These are phyloP conservation scores for Flaveria floridana DNA, from an alignment of 140 eudicot species.

Conservation along the genomic window DNA sequence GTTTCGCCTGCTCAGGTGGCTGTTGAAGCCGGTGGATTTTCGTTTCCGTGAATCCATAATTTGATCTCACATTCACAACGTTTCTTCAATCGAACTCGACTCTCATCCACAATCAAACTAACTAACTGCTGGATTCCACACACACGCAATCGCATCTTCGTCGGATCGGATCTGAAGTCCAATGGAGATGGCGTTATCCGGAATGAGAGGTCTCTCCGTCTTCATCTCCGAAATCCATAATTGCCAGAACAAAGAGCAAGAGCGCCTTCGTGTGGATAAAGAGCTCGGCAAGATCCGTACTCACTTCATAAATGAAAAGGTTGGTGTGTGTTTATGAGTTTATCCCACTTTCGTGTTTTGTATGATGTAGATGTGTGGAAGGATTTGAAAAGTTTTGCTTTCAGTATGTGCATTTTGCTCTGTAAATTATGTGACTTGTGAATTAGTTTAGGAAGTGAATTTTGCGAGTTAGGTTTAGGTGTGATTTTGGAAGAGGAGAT, in stretches of 20 bases:
- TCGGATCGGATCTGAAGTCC: conserved; percentile 53
- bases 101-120: conserved; percentile 39
- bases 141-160: conserved; percentile 27
- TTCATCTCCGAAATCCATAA: conserved; percentile 93
- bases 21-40: too few relatives aligned
- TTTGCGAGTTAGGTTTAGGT: too few relatives aligned
- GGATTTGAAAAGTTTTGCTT: conserved; percentile 1
- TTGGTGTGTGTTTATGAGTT: conserved; percentile 8
- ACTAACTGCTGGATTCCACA: conserved; percentile 38
- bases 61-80: conserved; percentile 19
- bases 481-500: too few relatives aligned
- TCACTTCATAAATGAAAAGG: conserved; percentile 89
- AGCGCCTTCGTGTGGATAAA: conserved; percentile 92
- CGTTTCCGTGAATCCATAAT: not conserved
- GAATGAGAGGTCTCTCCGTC: conserved; percentile 94
- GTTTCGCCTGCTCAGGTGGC: too few relatives aligned
- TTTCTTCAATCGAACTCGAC: conserved; percentile 18
- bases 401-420: not conserved
- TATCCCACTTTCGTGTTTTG: not conserved
- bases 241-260: conserved; percentile 93
- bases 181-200: conserved; percentile 77
- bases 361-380: not conserved
- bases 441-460: too few relatives aligned
- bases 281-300: conserved; percentile 90
- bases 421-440: too few relatives aligned